Evolutionary conservation across 2,329 filamentous ascomycete species (phyloP), one percentile per base, ranked within the genome.

Genomic region (Orbilia blumenaviensis): DNA sequence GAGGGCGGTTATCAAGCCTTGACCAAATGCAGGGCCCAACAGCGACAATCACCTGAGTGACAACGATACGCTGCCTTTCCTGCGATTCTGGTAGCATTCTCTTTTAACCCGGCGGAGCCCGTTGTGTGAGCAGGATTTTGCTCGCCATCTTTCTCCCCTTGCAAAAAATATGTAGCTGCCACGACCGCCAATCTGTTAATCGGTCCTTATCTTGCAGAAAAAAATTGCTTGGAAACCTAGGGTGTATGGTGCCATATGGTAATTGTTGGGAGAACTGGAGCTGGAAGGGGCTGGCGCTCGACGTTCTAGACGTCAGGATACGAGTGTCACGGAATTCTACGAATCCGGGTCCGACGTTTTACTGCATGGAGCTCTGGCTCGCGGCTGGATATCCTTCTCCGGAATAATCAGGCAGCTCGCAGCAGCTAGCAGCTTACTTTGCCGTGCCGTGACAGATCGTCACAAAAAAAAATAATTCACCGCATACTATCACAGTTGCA

Each of bases 11-110:
- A 58, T 68, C 54, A 63, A 56, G 56, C 61, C 46, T 46, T 56
- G 50, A 34, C 58, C 25, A 50, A 36, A 76, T 68, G 71, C 56
- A 76, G 71, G 62, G 62, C 29, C 36, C 2, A 25, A 56, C 72
- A 66, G 64, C 64, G 64, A 76, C 23, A 54, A 76, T 76, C 72
- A 76, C 64, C 64, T 69, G 64, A 75, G 63, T 27, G 18, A 54
- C 21, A 18, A 38, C 34, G 60, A 60, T 72, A 36, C 12, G 18
- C 36, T 60, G 38, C 46, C 46, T 23, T 72, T 46, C 29, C 21
- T 12, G 16, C 66, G 54, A 58, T 67, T 34, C n/a, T 16, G 38
- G 46, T 46, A 21, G 34, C 25, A 61, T 54, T 56, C 34, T 56
- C 23, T 60, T 60, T 38, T 48, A 42, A 54, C 58, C 64, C 64